These are phyloP conservation scores for Mercurialis annua DNA, from an alignment of 345 rosid genomes.

Conservation along the genomic window DNA sequence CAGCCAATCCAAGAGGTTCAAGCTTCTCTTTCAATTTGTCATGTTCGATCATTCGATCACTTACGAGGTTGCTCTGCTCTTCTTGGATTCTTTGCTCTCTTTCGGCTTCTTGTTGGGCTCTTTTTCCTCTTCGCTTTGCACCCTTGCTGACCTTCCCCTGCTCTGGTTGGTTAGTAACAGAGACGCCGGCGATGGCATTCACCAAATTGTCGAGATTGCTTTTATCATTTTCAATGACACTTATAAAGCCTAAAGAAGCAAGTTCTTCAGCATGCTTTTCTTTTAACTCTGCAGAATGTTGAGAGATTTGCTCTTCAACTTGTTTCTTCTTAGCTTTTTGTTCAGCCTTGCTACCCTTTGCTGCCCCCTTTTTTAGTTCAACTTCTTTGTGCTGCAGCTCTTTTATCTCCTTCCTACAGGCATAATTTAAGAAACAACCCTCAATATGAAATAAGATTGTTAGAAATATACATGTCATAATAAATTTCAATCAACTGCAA, in stretches of 20 bases:
- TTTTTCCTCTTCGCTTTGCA: slow-evolving; percentile 69
- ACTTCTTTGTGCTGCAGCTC: slow-evolving; percentile 79
- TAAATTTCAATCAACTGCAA: background rate
- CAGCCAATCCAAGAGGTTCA: slow-evolving; percentile 59
- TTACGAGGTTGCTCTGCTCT: slow-evolving; percentile 73
- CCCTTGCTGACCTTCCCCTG: slow-evolving; percentile 70
- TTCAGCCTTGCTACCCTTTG: slow-evolving; percentile 94
- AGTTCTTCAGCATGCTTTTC: slow-evolving; percentile 76
- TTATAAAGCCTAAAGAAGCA: slow-evolving; percentile 61
- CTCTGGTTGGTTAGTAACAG: slow-evolving; percentile 55
- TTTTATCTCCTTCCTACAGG: slow-evolving; percentile 63
- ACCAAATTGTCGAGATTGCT: slow-evolving; percentile 68
- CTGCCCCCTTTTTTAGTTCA: slow-evolving; percentile 83
- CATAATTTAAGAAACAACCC: background rate
- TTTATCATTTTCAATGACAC: slow-evolving; percentile 41
- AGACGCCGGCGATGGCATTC: slow-evolving; percentile 82
- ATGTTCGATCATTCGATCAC: slow-evolving; percentile 64
- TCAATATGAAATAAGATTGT: background rate
- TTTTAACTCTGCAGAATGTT: slow-evolving; percentile 63
- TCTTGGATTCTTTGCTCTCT: slow-evolving; percentile 89
- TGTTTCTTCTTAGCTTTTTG: slow-evolving; percentile 97
- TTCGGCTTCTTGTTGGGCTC: slow-evolving; percentile 88
- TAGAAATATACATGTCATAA: background rate
- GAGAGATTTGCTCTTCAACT: slow-evolving; percentile 77
- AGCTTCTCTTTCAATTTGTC: slow-evolving; percentile 53